phyloP scores from a whole-genome alignment of 1,139 yeast genomes.

The Hyphopichia buzzinii region DNA sequence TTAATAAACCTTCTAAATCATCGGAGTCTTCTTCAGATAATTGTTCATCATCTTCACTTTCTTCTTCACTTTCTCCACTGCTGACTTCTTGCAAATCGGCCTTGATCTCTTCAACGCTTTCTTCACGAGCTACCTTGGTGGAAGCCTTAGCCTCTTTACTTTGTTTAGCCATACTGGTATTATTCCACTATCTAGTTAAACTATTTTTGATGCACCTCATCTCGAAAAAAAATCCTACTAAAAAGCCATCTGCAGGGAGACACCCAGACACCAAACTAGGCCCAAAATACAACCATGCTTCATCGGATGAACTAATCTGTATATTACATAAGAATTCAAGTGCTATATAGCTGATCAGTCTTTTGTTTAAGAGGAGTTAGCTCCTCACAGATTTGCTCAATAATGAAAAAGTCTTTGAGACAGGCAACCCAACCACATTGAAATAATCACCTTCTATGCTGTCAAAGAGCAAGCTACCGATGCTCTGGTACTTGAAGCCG shows the following conservation, averaged over 20 bases:
- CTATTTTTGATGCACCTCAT: conserved; percentile 4
- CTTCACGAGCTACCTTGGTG: conserved; percentile 11
- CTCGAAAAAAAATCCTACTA: conserved; percentile 2
- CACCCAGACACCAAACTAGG: not conserved
- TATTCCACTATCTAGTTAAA: not conserved
- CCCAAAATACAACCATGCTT: too few relatives aligned
- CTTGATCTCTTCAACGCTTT: conserved; percentile 24
- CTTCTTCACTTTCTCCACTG: conserved; percentile 13
- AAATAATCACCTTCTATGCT: conserved; percentile 74
- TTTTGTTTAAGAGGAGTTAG: too few relatives aligned
- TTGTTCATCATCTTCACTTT: conserved; percentile 23
- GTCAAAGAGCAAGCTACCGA: conserved; percentile 63
- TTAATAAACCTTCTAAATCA: conserved; percentile 25
- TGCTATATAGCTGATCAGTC: too few relatives aligned
- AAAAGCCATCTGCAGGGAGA: not conserved
- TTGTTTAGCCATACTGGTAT: conserved; percentile 4
- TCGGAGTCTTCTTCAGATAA: conserved; percentile 18
- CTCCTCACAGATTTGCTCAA: too few relatives aligned
- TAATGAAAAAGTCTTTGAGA: conserved; percentile 50
- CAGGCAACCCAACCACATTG: conserved; percentile 91
- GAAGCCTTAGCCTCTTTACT: conserved; percentile 9
- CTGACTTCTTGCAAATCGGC: conserved; percentile 25
- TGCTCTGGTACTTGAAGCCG: conserved; percentile 82
- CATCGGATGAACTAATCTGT: too few relatives aligned
- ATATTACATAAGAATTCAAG: too few relatives aligned